A percentile compares a stretch with the other conserved stretches of the same genome.
phyloP scores from a whole-genome alignment of 441 rosid species.

The Pelargonium myrrhifolium region DNA sequence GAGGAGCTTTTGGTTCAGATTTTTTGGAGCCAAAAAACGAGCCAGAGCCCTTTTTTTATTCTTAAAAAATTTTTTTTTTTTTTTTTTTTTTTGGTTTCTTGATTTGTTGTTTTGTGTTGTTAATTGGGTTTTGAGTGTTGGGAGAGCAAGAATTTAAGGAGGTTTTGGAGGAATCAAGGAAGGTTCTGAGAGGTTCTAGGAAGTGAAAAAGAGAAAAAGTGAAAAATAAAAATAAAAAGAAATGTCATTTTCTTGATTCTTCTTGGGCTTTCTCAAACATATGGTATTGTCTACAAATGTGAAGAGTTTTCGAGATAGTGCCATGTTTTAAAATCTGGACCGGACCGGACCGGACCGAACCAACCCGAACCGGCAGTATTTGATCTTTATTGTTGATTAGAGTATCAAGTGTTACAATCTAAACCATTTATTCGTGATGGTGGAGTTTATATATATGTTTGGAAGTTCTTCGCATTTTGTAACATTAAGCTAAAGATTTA shows the following conservation, averaged over 20 bases:
- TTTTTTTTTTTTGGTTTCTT: not conserved
- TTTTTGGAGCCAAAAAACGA: conserved; percentile 62
- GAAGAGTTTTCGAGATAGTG: not conserved
- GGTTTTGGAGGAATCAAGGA: not conserved
- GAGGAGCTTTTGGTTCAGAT: conserved; percentile 35
- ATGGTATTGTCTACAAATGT: not conserved
- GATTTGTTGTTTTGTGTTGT: not conserved
- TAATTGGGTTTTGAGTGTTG: not conserved
- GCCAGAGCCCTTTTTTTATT: conserved; percentile 55
- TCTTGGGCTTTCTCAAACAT: not conserved
- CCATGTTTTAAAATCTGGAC: not conserved
- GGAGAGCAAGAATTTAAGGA: not conserved
- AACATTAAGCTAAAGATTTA: no score
- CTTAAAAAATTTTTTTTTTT: no score
- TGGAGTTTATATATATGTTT: no score
- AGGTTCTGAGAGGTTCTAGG: not conserved
- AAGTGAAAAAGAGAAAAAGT: no score
- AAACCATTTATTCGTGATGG: no score
- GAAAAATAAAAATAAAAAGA: no score
- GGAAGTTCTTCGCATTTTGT: no score
- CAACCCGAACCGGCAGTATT: no score
- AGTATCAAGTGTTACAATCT: no score
- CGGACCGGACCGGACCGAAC: no score
- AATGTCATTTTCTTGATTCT: not conserved
- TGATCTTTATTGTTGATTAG: no score